Conservation (phyloP, 108 stramenopile genomes). For the Nitzschia sp. region DNA sequence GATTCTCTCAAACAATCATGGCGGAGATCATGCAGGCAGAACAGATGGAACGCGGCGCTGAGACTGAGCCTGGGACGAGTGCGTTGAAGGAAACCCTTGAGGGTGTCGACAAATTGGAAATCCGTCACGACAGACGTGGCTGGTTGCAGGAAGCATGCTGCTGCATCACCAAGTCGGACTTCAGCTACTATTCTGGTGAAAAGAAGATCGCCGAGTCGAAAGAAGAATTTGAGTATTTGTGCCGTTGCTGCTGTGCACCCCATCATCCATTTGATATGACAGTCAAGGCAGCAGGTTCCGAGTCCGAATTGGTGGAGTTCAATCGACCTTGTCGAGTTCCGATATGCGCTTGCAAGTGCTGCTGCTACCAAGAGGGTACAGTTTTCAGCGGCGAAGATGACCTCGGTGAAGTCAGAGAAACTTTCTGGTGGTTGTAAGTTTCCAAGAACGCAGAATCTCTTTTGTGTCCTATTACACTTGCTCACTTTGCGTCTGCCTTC, state of each 20-base stretch:
- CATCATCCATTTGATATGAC: slow-evolving; percentile 61
- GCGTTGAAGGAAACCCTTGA: slow-evolving; percentile 21
- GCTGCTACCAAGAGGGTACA: slow-evolving; percentile 60
- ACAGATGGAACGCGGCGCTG: slow-evolving; percentile 59
- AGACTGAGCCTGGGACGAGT: slow-evolving; percentile 41
- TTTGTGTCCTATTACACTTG: background rate
- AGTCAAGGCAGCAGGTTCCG: slow-evolving; percentile 32
- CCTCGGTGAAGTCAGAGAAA: slow-evolving; percentile 58
- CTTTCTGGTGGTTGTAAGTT: slow-evolving; percentile 57
- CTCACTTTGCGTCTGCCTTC: background rate
- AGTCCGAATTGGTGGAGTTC: slow-evolving; percentile 48
- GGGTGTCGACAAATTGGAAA: slow-evolving; percentile 36
- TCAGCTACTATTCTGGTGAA: slow-evolving; percentile 41
- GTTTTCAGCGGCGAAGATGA: slow-evolving; percentile 50
- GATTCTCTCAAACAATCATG: too few relatives aligned
- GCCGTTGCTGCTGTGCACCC: slow-evolving; percentile 61
- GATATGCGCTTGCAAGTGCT: slow-evolving; percentile 60
- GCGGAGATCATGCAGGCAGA: slow-evolving; percentile 25
- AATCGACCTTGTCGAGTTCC: slow-evolving; percentile 56
- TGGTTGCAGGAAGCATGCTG: slow-evolving; percentile 58
- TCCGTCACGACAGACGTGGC: slow-evolving; percentile 57
- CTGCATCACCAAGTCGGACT: slow-evolving; percentile 65
- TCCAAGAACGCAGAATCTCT: background rate
- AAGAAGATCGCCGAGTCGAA: slow-evolving; percentile 56
- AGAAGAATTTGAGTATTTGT: slow-evolving; percentile 63